Conservation (phyloP, 75 land plant genomes). For the Pseudotsuga menziesii region DNA sequence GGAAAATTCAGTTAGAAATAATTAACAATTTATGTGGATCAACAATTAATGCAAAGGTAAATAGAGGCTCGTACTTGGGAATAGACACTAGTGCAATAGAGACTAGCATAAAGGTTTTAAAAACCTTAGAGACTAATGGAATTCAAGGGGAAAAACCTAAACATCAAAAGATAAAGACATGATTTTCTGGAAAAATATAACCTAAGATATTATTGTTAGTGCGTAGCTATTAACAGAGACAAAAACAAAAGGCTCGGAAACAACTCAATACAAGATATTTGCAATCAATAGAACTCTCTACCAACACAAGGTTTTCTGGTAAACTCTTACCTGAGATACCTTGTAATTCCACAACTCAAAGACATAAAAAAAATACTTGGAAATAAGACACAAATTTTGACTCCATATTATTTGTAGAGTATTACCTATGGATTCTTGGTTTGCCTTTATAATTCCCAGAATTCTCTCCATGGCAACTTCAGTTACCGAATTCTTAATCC, state of each 20-base stretch:
- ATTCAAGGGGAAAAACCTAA: not conserved
- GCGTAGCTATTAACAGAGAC: not conserved
- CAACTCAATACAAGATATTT: not conserved
- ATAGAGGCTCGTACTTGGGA: not conserved
- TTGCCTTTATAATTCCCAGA: too few species aligned
- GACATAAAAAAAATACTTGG: too few species aligned
- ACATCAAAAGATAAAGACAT: not conserved
- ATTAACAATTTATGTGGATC: not conserved
- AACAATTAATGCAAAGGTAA: not conserved
- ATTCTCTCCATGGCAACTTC: too few species aligned
- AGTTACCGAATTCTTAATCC: too few species aligned
- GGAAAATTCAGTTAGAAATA: too few species aligned
- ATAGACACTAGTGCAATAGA: not conserved
- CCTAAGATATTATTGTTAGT: not conserved
- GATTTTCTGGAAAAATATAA: not conserved
- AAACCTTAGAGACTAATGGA: not conserved
- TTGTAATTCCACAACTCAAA: not conserved
- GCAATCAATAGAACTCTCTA: not conserved
- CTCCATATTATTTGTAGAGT: too few species aligned
- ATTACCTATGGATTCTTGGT: too few species aligned
- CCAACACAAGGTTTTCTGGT: too few species aligned
- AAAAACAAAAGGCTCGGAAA: not conserved
- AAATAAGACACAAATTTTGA: not conserved
- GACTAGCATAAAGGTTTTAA: not conserved
- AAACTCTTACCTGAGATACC: too few species aligned